Conservation (phyloP, 768 basidiomycete genomes). For the Tulasnella sp. region DNA sequence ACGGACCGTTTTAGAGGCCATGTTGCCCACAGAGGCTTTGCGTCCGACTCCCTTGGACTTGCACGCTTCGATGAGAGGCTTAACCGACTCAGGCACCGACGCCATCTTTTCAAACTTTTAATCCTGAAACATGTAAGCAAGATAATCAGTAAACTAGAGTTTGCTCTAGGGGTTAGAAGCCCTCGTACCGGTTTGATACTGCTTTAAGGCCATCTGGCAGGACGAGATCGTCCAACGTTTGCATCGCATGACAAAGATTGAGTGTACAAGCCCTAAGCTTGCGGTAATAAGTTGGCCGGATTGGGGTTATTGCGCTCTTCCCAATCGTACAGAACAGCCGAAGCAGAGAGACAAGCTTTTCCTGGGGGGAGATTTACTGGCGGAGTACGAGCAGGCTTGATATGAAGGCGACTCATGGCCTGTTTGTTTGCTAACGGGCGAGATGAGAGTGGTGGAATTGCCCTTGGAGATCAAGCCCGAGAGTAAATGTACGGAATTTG, state of each 20-base stretch:
- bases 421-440: constrained; percentile 62
- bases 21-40: constrained; percentile 70
- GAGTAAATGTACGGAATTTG: constrained; percentile 58
- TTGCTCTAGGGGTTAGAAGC: background rate
- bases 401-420: constrained; percentile 54
- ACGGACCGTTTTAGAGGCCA: constrained; percentile 75
- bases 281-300: constrained; percentile 73
- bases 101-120: constrained; percentile 64
- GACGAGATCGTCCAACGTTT: constrained; percentile 43
- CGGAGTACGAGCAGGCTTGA: constrained; percentile 48
- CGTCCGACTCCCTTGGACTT: constrained; percentile 55
- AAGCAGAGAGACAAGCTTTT: constrained; percentile 32
- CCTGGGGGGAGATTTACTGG: constrained; percentile 26
- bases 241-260: constrained; percentile 56
- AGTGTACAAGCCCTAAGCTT: constrained; percentile 56
- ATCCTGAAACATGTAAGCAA: constrained; percentile 33
- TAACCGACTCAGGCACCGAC: constrained; percentile 50
- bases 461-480: constrained; percentile 82
- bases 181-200: constrained; percentile 52
- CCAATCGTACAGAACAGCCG: constrained; percentile 29
- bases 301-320: constrained; percentile 8
- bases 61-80: constrained; percentile 54
- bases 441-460: constrained; percentile 71
- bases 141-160: too few species aligned
- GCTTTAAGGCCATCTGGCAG: constrained; percentile 50